phyloP scores from a whole-genome alignment of 306 rosid genomes.

The Lathyrus tuberosus region DNA sequence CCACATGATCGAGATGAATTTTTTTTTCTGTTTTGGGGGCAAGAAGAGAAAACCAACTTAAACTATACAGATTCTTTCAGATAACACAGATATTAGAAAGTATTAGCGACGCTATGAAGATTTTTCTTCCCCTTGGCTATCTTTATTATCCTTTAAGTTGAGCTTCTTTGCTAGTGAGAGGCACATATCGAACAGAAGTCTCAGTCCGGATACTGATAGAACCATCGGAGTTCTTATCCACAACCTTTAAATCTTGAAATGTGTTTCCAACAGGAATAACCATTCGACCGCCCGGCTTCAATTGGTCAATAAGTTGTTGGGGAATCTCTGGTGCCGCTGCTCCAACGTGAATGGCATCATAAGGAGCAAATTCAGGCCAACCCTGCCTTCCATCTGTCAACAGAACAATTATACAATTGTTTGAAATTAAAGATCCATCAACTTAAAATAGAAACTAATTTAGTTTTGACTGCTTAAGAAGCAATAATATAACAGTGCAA shows the following conservation, averaged over 20 bases:
- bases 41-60: conserved; percentile 13
- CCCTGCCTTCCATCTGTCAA: conserved; percentile 88
- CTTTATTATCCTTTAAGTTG: conserved; percentile 60
- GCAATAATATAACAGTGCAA: conserved; percentile 6
- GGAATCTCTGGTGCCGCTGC: conserved; percentile 96
- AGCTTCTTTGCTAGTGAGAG: conserved; percentile 86
- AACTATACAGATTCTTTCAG: conserved; percentile 39
- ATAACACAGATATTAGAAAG: conserved; percentile 8
- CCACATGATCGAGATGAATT: not conserved
- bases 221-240: conserved; percentile 83
- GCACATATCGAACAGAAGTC: conserved; percentile 86
- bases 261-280: conserved; percentile 91
- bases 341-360: conserved; percentile 95
- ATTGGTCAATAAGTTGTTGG: conserved; percentile 74
- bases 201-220: conserved; percentile 60
- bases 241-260: conserved; percentile 82
- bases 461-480: conserved; percentile 1
- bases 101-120: conserved; percentile 11
- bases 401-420: conserved; percentile 10
- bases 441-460: not conserved
- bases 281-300: conserved; percentile 96
- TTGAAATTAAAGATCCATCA: conserved; percentile 16
- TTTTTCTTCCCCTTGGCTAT: conserved; percentile 18
- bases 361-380: conserved; percentile 84
- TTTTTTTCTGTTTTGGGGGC: not conserved